Percentiles rank a stretch among this genome's conserved stretches.
Evolutionary conservation across 768 basidiomycete genomes (phyloP).

Genomic region (Rhodotorula sphaerocarpa): DNA sequence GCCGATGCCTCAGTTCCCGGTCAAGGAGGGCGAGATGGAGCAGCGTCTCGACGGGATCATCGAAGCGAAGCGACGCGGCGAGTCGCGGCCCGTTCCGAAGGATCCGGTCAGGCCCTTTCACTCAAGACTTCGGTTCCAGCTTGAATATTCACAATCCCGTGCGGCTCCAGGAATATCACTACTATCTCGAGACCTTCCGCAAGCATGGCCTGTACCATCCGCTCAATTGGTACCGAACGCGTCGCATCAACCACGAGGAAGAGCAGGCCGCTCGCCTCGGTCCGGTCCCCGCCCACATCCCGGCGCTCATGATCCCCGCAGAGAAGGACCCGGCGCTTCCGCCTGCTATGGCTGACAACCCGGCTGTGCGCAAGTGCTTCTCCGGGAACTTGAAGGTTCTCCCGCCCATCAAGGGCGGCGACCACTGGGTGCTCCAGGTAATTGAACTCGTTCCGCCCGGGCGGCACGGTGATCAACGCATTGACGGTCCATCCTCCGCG

Average conservation of each 20-base stretch:
- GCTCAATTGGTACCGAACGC: constrained; percentile 33
- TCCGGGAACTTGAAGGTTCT: constrained; percentile 22
- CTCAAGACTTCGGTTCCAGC: background rate
- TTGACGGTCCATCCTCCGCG: background rate
- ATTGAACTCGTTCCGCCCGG: too few relatives aligned
- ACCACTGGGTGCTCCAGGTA: constrained; percentile 27
- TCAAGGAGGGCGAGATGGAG: constrained; percentile 21
- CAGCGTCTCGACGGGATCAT: constrained; percentile 4
- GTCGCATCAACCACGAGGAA: constrained; percentile 9
- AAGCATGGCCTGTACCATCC: constrained; percentile 11
- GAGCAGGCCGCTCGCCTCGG: constrained; percentile 13
- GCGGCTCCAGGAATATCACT: constrained; percentile 20
- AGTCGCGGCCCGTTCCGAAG: background rate
- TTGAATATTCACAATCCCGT: too few relatives aligned
- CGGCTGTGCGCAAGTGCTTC: constrained; percentile 5
- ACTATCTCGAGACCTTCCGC: constrained; percentile 19
- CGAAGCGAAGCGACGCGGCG: constrained; percentile 1
- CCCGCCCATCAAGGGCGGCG: constrained; percentile 11
- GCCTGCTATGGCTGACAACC: constrained; percentile 8
- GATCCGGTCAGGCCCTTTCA: constrained; percentile 16
- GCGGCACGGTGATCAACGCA: too few relatives aligned
- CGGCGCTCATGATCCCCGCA: constrained; percentile 24
- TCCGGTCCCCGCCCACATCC: constrained; percentile 14
- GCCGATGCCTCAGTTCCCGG: constrained; percentile 3
- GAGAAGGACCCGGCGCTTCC: constrained; percentile 26